Evolutionary conservation across 2,329 filamentous ascomycete species (phyloP), one percentile per base, ranked within the genome.

Genomic region (Fusarium neocosmosporiellum): DNA sequence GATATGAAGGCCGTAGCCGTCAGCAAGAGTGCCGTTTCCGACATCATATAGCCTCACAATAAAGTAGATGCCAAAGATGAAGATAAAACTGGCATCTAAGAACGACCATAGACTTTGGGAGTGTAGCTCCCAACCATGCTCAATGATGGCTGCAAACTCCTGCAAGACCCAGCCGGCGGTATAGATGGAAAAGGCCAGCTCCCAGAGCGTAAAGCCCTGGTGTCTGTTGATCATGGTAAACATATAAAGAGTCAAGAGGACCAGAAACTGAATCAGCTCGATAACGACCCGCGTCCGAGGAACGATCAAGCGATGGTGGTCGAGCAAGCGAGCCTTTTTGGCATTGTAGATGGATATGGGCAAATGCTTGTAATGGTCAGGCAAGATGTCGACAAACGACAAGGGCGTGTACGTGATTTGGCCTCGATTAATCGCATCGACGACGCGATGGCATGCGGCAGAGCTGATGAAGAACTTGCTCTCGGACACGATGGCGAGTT

Each of bases 81-180:
- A 74, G 1, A 88, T 86, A 72, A 93, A 93, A 1, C 88, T 89
- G n/a, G 92, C 86, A 77, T 93, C 92, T 9, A 93, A 84, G n/a
- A n/a, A n/a, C n/a, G n/a, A n/a, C 92, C 91, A 93, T 4, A 93
- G 83, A 70, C 92, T 93, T 78, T 93, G 91, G 0, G 91, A 91
- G 73, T 93, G 92, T 0, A 93, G 90, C 50, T 88, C 86, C 91
- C 83, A 85, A 10, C 83, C 85, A 71, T 93, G 91, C 76, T 92
- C 91, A 7, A 91, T 84, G 33, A 92, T 88, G 2, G 89, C 88
- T 1, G 89, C 88, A 65, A 91, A 84, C 69, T 91, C 89, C 69
- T 92, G 90, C 0, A 92, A 81, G 2, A 89, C 87, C 91, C 92
- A 93, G 2, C 92, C 92, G 3, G 87, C 83, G 2, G 88, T 87